These are phyloP conservation scores for Calonectria hawksworthii DNA, from an alignment of 2,329 filamentous ascomycete genomes.

Conservation along the genomic window DNA sequence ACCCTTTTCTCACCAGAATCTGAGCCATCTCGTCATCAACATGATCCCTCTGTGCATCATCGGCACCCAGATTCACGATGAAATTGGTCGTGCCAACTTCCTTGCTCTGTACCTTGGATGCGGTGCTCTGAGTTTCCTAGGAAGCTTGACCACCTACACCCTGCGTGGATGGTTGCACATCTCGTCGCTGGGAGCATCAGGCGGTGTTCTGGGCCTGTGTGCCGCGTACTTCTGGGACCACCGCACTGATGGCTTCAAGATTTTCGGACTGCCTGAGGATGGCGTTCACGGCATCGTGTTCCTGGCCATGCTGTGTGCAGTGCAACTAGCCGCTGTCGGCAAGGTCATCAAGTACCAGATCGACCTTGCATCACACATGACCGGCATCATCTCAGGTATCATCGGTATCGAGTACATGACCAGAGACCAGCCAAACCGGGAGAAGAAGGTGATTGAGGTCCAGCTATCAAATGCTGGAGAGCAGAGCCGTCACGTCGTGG, in stretches of 20 bases:
- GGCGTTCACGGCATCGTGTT: conserved; percentile 69
- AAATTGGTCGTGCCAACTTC: conserved; percentile 78
- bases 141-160: conserved; percentile 67
- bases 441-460: conserved; percentile 39
- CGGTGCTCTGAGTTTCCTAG: conserved; percentile 70
- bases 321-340: conserved; percentile 64
- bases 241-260: conserved; percentile 67
- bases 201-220: conserved; percentile 72
- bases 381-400: conserved; percentile 64
- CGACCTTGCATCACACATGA: conserved; percentile 68
- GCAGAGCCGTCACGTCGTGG: neutral
- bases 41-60: conserved; percentile 76
- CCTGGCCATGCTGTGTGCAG: conserved; percentile 63
- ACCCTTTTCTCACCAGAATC: conserved; percentile 77
- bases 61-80: conserved; percentile 77
- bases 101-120: conserved; percentile 75
- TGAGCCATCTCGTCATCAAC: conserved; percentile 74
- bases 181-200: conserved; percentile 76
- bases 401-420: conserved; percentile 54
- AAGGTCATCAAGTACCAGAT: conserved; percentile 57
- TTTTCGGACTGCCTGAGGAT: conserved; percentile 70
- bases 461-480: neutral
- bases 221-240: conserved; percentile 74
- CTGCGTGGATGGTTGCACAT: conserved; percentile 60
- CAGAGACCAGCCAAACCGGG: conserved; percentile 29